Percentiles rank a stretch among this genome's conserved stretches.
Evolutionary conservation across 352 stramenopile genomes (phyloP).

Genomic region (Phytophthora macrochlamydospora): DNA sequence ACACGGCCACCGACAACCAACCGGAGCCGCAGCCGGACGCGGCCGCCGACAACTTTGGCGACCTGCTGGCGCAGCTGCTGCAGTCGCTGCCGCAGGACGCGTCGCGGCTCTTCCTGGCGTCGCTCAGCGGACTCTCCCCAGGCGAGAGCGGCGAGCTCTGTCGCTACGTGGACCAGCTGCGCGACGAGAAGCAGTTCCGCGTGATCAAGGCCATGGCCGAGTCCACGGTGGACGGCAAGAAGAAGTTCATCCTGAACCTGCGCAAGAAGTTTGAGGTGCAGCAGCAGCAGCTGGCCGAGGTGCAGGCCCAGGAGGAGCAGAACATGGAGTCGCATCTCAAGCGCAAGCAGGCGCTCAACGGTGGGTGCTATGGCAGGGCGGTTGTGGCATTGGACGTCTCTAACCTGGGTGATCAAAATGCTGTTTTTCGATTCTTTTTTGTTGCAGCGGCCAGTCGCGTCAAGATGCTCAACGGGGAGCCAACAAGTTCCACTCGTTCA

Average conservation of each 20-base stretch:
- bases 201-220: slow-evolving; percentile 87
- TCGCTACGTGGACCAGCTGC: slow-evolving; percentile 72
- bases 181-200: slow-evolving; percentile 85
- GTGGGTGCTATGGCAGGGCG: slow-evolving; percentile 27
- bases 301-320: slow-evolving; percentile 57
- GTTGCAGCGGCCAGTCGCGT: slow-evolving; percentile 60
- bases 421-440: slow-evolving; percentile 9
- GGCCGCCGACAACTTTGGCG: slow-evolving; percentile 58
- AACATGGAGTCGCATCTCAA: slow-evolving; percentile 74
- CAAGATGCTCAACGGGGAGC: slow-evolving; percentile 68
- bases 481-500: slow-evolving; percentile 80
- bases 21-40: slow-evolving; percentile 35
- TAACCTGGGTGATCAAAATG: not conserved
- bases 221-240: slow-evolving; percentile 78
- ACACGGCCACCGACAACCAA: slow-evolving; percentile 35
- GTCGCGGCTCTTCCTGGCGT: slow-evolving; percentile 75
- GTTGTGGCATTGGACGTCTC: no score
- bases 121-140: slow-evolving; percentile 73
- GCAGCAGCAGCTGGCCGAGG: slow-evolving; percentile 55
- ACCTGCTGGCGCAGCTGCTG: slow-evolving; percentile 78
- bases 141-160: slow-evolving; percentile 79
- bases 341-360: slow-evolving; percentile 72
- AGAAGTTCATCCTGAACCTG: slow-evolving; percentile 74
- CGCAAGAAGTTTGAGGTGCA: slow-evolving; percentile 76
- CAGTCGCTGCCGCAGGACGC: slow-evolving; percentile 73